Base-by-base conservation (phyloP, 176 grass and related monocot species). In the Guadua angustifolia region DNA sequence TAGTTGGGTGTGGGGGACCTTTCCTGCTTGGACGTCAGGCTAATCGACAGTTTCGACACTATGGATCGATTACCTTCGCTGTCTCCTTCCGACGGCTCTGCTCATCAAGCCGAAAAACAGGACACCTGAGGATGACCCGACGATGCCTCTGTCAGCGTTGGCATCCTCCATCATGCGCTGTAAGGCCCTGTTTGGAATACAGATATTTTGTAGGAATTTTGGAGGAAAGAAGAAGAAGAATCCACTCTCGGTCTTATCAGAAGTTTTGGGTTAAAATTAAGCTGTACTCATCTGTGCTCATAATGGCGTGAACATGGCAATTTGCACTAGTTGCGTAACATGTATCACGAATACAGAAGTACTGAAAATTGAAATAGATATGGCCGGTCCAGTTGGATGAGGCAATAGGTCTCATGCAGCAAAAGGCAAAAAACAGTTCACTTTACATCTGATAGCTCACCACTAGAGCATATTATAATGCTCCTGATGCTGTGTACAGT, bases 401-500 rank as follows among this genome's bases (percentile, higher is more conserved):
- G 56, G 4, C 56, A 38, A 36, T 5, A 65, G 18, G 59, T 21
- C 15, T 44, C 49, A n/a, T 35, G 80, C 73, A 32, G 73, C 19
- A 9, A 67, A 80, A 45, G 15, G 62, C 26, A 53, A 40, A 72
- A 15, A 73, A 32, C 42, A 53, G 58, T 66, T 59, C 49, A 29
- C 0, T 69, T 57, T 46, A 57, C 61, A 45, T 75, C 13, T 60
- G 61, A 75, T 74, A 42, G 24, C 40, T 74, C 59, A 8, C 39
- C 38, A 21, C 32, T 80, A 11, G 57, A 64, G 11, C 25, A 66
- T 26, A 74, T 66, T 25, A n/a, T 75, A 65, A 44, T 55, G 33
- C 36, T 32, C 17, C 44, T 57, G 77, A 58, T 59, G 69, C 61
- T 60, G 46, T 68, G 63, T 42, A 67, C 8, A 29, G 61, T 74